Conservation (phyloP, 2,329 filamentous ascomycete genomes). For the Thermothelomyces thermophilus region DNA sequence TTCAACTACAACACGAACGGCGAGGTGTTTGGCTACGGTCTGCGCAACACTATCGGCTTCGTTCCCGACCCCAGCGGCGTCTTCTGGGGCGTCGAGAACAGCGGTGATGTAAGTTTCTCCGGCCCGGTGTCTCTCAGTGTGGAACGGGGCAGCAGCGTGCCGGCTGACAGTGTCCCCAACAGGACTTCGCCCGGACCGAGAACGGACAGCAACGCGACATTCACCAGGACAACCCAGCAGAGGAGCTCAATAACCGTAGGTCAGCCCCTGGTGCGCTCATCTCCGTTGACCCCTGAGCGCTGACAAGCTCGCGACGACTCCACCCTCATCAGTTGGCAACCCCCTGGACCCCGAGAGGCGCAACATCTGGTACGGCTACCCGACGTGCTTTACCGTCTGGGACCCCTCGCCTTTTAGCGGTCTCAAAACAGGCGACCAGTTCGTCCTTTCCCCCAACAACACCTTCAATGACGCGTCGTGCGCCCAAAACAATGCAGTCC, state of each 20-base stretch:
- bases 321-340: constrained; percentile 24
- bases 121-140: no score
- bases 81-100: constrained; percentile 46
- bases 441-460: constrained; percentile 32
- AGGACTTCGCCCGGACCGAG: constrained; percentile 41
- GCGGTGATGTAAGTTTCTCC: constrained; percentile 39
- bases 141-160: background rate
- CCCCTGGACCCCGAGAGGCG: constrained; percentile 22
- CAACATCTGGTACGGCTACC: constrained; percentile 45
- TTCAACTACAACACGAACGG: constrained; percentile 36
- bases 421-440: constrained; percentile 33
- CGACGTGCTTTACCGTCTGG: constrained; percentile 35
- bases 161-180: background rate
- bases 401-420: constrained; percentile 25
- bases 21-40: constrained; percentile 35
- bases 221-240: constrained; percentile 55
- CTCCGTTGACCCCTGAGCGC: background rate
- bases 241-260: constrained; percentile 57
- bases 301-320: background rate
- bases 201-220: constrained; percentile 42
- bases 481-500: constrained; percentile 27
- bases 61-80: constrained; percentile 40
- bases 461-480: constrained; percentile 34
- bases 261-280: background rate
- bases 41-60: constrained; percentile 59